Evolutionary conservation across 2,329 filamentous ascomycete genomes (phyloP), one percentile per base, ranked within the genome.

Genomic region (Purpureocillium lavendulum): DNA sequence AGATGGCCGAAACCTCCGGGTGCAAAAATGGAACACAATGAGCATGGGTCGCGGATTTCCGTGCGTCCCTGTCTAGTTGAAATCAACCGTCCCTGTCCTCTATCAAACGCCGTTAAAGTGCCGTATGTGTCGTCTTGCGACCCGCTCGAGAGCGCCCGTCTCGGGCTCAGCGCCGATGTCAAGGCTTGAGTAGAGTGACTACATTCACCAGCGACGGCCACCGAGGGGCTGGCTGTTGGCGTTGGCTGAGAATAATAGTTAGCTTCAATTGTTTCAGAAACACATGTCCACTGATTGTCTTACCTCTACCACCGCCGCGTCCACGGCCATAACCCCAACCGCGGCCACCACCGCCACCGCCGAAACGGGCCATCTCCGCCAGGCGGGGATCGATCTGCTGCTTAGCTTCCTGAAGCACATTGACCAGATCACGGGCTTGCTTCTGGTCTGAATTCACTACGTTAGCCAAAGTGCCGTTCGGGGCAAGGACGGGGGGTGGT

Each of bases 381-480:
- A 98, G 83, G 64, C 88, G 84, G 59, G 92, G 92, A 58, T 97
- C 92, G 65, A 98, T 89, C 67, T 94, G 84, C 73, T 98, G 92
- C 74, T 97, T 97, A 51, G 92, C 89, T 70, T 98, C 92, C 59
- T 82, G 82, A 53, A 98, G 83, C 56, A 98, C 87, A 55, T 77
- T 76, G 54, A 98, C 82, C 60, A 98, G 82, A 70, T 98, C 92
- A 76, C 92, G 90, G 68, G 92, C 90, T 80, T 92, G 86, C 73
- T 90, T 92, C 56, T 84, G 78, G 70, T 92, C 86, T 89, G 40
- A 3, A 29, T 11, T 21, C n/a, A 16, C 3, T 7, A 2, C 3
- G 31, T 42, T n/a, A 42, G 36, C 30, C 11, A 13, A n/a, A 6
- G 29, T 5, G 29, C n/a, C 12, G 12, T 13, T 34, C 34, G 15